Evolutionary conservation across 495 filamentous ascomycete species (phyloP).

Genomic region (Aspergillus avenaceus): DNA sequence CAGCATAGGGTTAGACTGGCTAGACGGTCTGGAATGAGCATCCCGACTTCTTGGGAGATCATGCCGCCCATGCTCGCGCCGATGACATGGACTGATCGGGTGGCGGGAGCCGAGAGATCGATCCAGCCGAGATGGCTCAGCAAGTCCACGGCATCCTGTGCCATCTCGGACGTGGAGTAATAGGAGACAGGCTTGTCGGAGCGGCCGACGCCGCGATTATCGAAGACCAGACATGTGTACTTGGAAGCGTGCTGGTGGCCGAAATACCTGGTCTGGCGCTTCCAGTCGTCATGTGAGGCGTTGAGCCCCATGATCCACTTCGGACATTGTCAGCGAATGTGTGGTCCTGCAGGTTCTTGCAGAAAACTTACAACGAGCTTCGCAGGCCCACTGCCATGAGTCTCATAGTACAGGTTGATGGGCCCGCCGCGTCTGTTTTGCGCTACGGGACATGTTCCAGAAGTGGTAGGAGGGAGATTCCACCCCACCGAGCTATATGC

Average conservation of each 20-base stretch:
- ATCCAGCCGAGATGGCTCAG: slow-evolving; percentile 54
- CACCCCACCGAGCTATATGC: slow-evolving; percentile 53
- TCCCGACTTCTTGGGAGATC: slow-evolving; percentile 79
- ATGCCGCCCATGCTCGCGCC: slow-evolving; percentile 80
- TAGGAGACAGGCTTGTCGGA: slow-evolving; percentile 64
- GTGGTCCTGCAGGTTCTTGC: no score
- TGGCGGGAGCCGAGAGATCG: slow-evolving; percentile 55
- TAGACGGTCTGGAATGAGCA: slow-evolving; percentile 58
- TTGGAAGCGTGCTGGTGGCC: slow-evolving; percentile 58
- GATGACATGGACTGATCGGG: slow-evolving; percentile 60
- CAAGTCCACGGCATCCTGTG: slow-evolving; percentile 60
- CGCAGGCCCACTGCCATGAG: slow-evolving; percentile 69
- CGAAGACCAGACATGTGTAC: slow-evolving; percentile 69
- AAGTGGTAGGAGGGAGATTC: slow-evolving; percentile 55
- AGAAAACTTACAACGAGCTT: slow-evolving; percentile 69
- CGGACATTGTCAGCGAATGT: not conserved
- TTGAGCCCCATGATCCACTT: slow-evolving; percentile 32
- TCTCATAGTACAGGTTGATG: slow-evolving; percentile 67
- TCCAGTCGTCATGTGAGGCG: slow-evolving; percentile 52
- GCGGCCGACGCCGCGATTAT: slow-evolving; percentile 69
- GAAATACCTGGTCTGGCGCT: slow-evolving; percentile 72
- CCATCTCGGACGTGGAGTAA: slow-evolving; percentile 46
- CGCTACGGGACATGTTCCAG: slow-evolving; percentile 58
- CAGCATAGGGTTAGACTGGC: slow-evolving; percentile 60
- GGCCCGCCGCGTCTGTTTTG: slow-evolving; percentile 59